Evolutionary conservation across 257 asterid species (phyloP), one percentile per base, ranked within the genome.

Genomic region (Thymus quinquecostatus): DNA sequence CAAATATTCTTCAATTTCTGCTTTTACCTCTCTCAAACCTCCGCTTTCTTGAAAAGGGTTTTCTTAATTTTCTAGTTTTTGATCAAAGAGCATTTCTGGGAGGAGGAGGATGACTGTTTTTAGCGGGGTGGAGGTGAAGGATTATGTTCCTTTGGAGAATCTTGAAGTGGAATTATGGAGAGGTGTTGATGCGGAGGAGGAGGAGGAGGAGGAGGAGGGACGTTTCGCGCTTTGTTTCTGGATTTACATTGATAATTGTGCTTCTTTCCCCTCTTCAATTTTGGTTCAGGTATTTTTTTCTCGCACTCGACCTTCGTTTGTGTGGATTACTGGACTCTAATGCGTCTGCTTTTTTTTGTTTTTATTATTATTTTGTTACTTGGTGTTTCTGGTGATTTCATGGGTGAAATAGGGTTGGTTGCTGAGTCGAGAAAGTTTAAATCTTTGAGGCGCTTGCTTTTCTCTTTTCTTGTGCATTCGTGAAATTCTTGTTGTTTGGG

Each of bases 171-270:
- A 84, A 84, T 70, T 90, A 34, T 50, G 71, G 14, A 72, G 78
- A 77, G 78, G 66, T 57, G 72, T 44, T 53, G 85, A 69, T 60
- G 78, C 53, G 44, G 84, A 78, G 57, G 85, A 59, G 65, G 78
- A 21, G 57, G 85, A 59, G 65, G 78, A 21, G 57, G 79, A 87
- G 69, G 21, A 21, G 21, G 79, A 87, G 69, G 86, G 86, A 70
- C 33, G 77, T 66, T 81, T 88, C 50, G 70, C 84, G 68, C 62
- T 90, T 14, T 88, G 89, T 81, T 90, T 92, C 79, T 92, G 97
- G 98, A 81, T 92, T 78, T 90, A 84, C 87, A 88, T 86, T 73
- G 78, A 78, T 48, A 68, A 57, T 21, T 75, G 81, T 73, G 74
- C 80, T 80, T 68, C 83, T 73, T 77, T 76, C 45, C 95, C 97